A percentile compares a stretch with the other conserved stretches of the same genome.
phyloP scores from a whole-genome alignment of 139 green algal species.

The Chlorella sp. region DNA sequence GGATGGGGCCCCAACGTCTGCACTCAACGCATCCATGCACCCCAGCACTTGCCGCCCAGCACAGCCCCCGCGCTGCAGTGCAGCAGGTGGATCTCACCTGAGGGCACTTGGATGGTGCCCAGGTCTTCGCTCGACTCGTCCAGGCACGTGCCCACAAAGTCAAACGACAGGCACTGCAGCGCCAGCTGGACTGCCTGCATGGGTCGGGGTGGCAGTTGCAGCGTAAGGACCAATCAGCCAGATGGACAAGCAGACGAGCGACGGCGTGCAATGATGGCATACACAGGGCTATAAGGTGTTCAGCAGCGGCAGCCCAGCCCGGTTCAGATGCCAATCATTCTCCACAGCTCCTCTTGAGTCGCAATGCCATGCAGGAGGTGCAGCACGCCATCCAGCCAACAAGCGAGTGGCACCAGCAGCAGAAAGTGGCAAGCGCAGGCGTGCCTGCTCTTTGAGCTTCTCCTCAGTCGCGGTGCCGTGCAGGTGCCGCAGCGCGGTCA shows the following conservation, averaged over 20 bases:
- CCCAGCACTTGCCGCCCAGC: no score
- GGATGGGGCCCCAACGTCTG: no score
- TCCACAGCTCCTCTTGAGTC: no score
- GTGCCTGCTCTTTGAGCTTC: slow-evolving; percentile 84
- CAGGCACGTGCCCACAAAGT: slow-evolving; percentile 98
- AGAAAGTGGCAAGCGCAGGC: background rate
- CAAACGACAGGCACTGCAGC: slow-evolving; percentile 93
- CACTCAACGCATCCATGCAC: no score
- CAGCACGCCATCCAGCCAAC: background rate
- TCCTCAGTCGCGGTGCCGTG: slow-evolving; percentile 56
- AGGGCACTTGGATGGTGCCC: slow-evolving; percentile 93
- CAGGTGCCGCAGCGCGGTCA: slow-evolving; percentile 70
- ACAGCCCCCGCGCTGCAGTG: no score
- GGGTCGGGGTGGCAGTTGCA: no score
- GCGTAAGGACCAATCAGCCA: no score
- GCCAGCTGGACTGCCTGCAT: slow-evolving; percentile 80
- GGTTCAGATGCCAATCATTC: no score
- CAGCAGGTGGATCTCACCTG: background rate
- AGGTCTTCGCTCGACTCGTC: slow-evolving; percentile 97
- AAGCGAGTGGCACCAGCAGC: background rate
- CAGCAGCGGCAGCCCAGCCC: no score
- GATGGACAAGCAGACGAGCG: no score
- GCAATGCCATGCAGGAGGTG: background rate
- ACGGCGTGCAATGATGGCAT: no score
- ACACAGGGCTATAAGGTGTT: no score